Evolutionary conservation across 225 moss, liverwort and hornwort genomes (phyloP), one percentile per base, ranked within the genome.

Genomic region (Marchantia polymorpha): DNA sequence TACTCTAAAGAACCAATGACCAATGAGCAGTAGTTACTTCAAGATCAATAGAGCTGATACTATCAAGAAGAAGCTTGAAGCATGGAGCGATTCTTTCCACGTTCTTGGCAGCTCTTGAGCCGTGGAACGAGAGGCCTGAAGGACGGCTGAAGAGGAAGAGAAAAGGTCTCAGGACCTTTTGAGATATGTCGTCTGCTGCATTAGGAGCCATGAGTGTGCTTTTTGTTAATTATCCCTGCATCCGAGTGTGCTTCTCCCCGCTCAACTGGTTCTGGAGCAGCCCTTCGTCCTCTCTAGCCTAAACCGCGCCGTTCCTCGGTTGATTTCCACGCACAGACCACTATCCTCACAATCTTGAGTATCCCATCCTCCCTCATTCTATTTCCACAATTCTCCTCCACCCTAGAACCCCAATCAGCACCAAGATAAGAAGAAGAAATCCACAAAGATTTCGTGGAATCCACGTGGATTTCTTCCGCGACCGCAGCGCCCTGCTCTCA

Each of bases 251-350:
- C 74, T 75, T 87, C 84, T 74, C 88, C 91, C 81, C 86, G 77
- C 51, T 84, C 73, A 50, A 87, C 91, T 79, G 88, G 87, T 80
- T 83, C 53, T 52, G 87, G 80, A 64, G 93, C 92, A 84, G 80
- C 89, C 83, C 80, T 87, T 64, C 91, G 85, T 25, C 94, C 90
- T 79, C 94, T 89, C 94, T 93, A 95, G 70, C 74, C 69, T 58
- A 79, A 53, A 48, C 75, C 75, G 51, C 68, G 17, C 13, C 66
- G 79, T 16, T 75, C 63, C 51, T 63, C 39, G 52, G 29, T 76
- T 22, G 53, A 72, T 47, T 78, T 74, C 53, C 64, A 54, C 39
- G 70, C 52, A 30, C 11, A 27, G 69, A 80, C 70, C 10, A n/a
- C 51, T 49, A 61, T 20, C 14, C 27, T 73, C 76, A 52, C 61